Base-by-base conservation (phyloP, 208 protist species). In the Leishmania mexicana region DNA sequence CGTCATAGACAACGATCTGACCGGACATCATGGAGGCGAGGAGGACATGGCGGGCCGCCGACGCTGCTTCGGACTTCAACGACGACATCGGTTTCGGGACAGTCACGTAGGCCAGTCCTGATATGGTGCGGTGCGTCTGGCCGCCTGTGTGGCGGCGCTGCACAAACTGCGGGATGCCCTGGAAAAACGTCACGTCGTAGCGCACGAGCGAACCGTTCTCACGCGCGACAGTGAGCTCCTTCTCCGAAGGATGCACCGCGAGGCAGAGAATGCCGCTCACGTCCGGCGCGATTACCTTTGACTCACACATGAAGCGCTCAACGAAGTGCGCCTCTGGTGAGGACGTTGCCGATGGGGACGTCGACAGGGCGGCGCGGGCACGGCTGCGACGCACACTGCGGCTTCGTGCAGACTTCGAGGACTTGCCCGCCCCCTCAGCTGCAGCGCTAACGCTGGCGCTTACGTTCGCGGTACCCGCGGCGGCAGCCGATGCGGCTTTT, bases 251-350 rank as follows among this genome's bases (percentile, higher is more conserved):
- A 68, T 81, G 80, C 51, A 95, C 87, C 31, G 92, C 93, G 57
- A 96, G 49, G 80, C 93, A 96, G 74, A 88, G 85, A 54, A 97
- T 87, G 54, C 95, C 95, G 75, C 88, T 91, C 47, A 96, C 87
- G 64, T 97, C 95, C 1, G 95, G 95, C 0, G 95, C 95, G 77
- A 97, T 96, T 54, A 95, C 92, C 72, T 93, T 87, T 35, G 93
- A 93, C 53, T 86, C 87, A 4, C 92, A 80, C 10, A 96, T 85
- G 24, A 89, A 6, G 38, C 62, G 65, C 72, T 90, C 86, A 35
- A 93, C 75, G 3, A 67, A 49, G 64, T 80, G 72, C 54, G 62
- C 19, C 2, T 58, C 45, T 11, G 80, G 57, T 13, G 65, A 81
- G 38, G 53, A 28, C 24, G 75, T 45, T 6, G 75, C 31, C 38